Base-by-base conservation (phyloP, 257 asterid genomes). In the Verbascum thapsus region DNA sequence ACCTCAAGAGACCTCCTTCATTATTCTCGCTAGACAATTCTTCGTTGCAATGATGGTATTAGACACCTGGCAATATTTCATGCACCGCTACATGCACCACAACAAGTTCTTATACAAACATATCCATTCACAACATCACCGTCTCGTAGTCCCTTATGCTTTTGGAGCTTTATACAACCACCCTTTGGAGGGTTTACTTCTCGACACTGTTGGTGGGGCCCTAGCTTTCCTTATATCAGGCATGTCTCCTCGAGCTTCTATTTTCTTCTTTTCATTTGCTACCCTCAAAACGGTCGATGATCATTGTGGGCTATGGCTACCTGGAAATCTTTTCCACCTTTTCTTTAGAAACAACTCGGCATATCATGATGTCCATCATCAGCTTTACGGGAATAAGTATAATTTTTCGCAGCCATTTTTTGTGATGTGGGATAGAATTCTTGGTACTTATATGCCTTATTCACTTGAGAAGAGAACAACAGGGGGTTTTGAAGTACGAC, bases 321-420 rank as follows among this genome's bases (percentile, higher is more conserved):
- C 92, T 6, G 87, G 91, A 35, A 88, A 88, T 72, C 91, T 78
- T 32, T 81, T 83, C 56, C 95, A 88, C 44, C 40, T 76, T 35
- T 76, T 83, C 70, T 86, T 86, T 22, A 66, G 69, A 63, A 88
- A 88, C 67, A 88, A 88, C 71, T 78, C 91, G 0, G 95, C 95
- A 6, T 88, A 88, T 68, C 96, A 83, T 43, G 90, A 83, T 44
- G 65, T 85, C 50, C 94, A 85, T 60, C 94, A 88, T 64, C 91
- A 88, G 73, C 84, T 85, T 39, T 78, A 74, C 3, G 95, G 91
- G 18, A 81, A 58, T 67, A 85, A 88, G 73, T 88, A 79, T 58
- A 88, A 88, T 64, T 85, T 60, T 52, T 85, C 96, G 8, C 95
- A 88, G 73, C 96, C 95, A 7, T 88, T 85, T 75, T 88, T 88